Evolutionary conservation across 1,139 yeast species (phyloP).

Genomic region (Taphrina pruni): DNA sequence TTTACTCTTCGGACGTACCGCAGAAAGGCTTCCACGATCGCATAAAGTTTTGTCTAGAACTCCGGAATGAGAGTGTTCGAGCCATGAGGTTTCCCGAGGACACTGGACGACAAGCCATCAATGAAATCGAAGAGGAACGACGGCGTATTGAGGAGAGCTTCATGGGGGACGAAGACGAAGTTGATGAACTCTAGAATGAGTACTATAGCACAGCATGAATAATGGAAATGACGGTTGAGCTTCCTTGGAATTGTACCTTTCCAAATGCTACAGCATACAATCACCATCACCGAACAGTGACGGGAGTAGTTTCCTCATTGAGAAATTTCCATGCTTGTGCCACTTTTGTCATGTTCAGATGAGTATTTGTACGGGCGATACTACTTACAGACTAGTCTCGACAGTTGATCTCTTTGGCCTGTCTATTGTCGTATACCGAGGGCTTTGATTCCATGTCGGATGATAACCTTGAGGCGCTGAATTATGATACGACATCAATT

Average conservation of each 20-base stretch:
- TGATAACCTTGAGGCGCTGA: background rate
- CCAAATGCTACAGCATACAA: background rate
- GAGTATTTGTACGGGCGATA: too few species aligned
- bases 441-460: background rate
- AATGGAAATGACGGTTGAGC: background rate
- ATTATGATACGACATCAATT: background rate
- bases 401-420: background rate
- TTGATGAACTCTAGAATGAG: slow-evolving; percentile 3
- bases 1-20: slow-evolving; percentile 86
- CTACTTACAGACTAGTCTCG: too few species aligned
- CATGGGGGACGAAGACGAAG: slow-evolving; percentile 40
- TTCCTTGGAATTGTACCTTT: background rate
- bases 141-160: slow-evolving; percentile 59
- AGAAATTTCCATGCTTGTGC: slow-evolving; percentile 1
- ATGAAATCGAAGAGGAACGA: slow-evolving; percentile 64
- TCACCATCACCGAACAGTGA: background rate
- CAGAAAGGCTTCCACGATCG: slow-evolving; percentile 90
- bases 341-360: slow-evolving; percentile 8
- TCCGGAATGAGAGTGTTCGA: slow-evolving; percentile 91
- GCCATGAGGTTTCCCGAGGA: slow-evolving; percentile 87
- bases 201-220: background rate
- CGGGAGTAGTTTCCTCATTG: background rate
- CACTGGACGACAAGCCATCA: slow-evolving; percentile 59
- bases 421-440: background rate
- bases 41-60: slow-evolving; percentile 85